Conservation (phyloP, 177 flowering plant genomes). For the Vitis hybrid region DNA sequence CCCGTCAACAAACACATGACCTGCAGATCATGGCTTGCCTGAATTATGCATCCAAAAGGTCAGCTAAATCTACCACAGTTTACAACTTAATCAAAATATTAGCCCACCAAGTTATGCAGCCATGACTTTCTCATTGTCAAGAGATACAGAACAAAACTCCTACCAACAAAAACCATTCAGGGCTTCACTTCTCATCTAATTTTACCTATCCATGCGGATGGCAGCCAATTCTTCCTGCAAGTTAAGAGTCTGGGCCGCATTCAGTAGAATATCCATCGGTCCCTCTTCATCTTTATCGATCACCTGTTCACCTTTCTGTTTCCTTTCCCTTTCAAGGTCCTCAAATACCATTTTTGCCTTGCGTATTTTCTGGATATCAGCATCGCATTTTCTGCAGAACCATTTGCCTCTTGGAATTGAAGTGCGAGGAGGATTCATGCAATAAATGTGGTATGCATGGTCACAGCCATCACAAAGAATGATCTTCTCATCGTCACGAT, state of each 20-base stretch:
- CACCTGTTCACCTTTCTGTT: constrained; percentile 18
- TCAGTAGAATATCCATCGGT: constrained; percentile 65
- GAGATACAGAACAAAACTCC: neutral
- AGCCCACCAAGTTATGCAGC: constrained; percentile 6
- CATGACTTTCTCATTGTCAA: neutral
- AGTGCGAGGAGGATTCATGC: constrained; percentile 67
- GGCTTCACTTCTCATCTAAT: neutral
- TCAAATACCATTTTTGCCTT: constrained; percentile 35
- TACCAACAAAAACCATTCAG: constrained; percentile 3
- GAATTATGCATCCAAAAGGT: constrained; percentile 9
- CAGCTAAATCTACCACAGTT: constrained; percentile 12
- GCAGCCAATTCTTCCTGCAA: constrained; percentile 40
- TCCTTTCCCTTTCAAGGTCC: constrained; percentile 23
- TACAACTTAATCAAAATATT: constrained; percentile 20
- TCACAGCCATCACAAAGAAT: constrained; percentile 89
- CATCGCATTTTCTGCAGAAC: constrained; percentile 66
- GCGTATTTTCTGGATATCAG: constrained; percentile 36
- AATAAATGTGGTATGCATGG: constrained; percentile 82
- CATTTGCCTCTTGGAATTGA: constrained; percentile 71
- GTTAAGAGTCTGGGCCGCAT: constrained; percentile 70
- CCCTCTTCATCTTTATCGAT: constrained; percentile 10
- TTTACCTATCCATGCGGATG: constrained; percentile 5
- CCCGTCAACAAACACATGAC: constrained; percentile 13
- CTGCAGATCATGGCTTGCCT: constrained; percentile 10
- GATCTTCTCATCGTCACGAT: constrained; percentile 74